Conservation (phyloP, 345 rosid species). For the Moringa oleifera region DNA sequence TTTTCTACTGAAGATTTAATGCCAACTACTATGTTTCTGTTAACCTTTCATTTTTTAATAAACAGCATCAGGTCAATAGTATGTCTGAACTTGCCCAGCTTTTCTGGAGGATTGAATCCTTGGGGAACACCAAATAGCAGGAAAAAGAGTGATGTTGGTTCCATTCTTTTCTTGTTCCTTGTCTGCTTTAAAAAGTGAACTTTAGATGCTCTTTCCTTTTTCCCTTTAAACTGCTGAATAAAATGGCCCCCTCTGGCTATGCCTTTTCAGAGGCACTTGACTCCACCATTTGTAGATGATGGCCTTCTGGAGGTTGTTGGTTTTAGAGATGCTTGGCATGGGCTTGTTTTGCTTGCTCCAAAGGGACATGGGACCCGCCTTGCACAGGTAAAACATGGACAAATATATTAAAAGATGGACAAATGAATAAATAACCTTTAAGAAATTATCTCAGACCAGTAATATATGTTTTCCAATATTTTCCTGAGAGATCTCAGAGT, state of each 20-base stretch:
- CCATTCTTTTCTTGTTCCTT: not conserved
- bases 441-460: not conserved
- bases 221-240: slow-evolving; percentile 1
- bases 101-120: slow-evolving; percentile 89
- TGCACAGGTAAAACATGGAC: slow-evolving; percentile 95
- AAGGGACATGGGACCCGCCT: slow-evolving; percentile 90
- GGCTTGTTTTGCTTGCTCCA: slow-evolving; percentile 72
- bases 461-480: not conserved
- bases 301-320: slow-evolving; percentile 81
- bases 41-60: not conserved
- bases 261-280: slow-evolving; percentile 55
- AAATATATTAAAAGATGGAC: slow-evolving; percentile 5
- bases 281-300: slow-evolving; percentile 87
- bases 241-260: slow-evolving; percentile 3
- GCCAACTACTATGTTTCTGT: not conserved
- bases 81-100: slow-evolving; percentile 90
- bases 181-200: not conserved
- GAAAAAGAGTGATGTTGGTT: slow-evolving; percentile 44
- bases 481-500: not conserved
- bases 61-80: slow-evolving; percentile 81
- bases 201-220: not conserved
- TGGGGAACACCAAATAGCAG: slow-evolving; percentile 76
- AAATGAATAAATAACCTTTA: not conserved
- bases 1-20: not conserved
- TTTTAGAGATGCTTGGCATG: slow-evolving; percentile 97